Conservation (phyloP, 2,329 filamentous ascomycete species). For the Pseudonectria buxi region DNA sequence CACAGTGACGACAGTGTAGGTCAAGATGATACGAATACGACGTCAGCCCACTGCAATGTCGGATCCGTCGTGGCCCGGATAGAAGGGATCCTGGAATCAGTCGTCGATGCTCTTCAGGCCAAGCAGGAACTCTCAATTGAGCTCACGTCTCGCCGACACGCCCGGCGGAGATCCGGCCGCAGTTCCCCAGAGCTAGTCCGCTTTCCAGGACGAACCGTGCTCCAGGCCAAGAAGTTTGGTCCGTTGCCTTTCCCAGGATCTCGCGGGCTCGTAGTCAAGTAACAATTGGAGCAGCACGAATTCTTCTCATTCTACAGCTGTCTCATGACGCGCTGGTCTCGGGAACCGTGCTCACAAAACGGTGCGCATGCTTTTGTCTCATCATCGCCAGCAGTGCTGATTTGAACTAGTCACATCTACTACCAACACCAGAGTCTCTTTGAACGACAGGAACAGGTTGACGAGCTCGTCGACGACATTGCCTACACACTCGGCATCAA, state of each 20-base stretch:
- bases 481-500: constrained; percentile 61
- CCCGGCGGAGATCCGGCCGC: constrained; percentile 4
- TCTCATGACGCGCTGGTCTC: constrained; percentile 52
- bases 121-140: constrained; percentile 22
- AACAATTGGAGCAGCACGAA: constrained; percentile 35
- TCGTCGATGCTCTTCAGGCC: constrained; percentile 22
- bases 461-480: constrained; percentile 67
- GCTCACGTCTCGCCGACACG: constrained; percentile 17
- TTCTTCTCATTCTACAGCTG: constrained; percentile 53
- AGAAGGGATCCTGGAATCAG: constrained; percentile 27
- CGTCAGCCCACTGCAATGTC: constrained; percentile 3
- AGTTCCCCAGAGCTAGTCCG: constrained; percentile 15
- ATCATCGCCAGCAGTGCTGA: not conserved
- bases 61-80: constrained; percentile 28
- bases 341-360: constrained; percentile 53
- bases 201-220: constrained; percentile 42
- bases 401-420: constrained; percentile 60
- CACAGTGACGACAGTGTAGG: constrained; percentile 1
- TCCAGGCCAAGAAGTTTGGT: constrained; percentile 50
- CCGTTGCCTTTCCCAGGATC: constrained; percentile 6
- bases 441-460: constrained; percentile 59
- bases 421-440: constrained; percentile 72
- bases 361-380: constrained; percentile 36
- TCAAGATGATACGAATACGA: constrained; percentile 19
- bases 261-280: not conserved